Evolutionary conservation across 164 flowering plant species (phyloP).

Genomic region (Kingdonia uniflora): DNA sequence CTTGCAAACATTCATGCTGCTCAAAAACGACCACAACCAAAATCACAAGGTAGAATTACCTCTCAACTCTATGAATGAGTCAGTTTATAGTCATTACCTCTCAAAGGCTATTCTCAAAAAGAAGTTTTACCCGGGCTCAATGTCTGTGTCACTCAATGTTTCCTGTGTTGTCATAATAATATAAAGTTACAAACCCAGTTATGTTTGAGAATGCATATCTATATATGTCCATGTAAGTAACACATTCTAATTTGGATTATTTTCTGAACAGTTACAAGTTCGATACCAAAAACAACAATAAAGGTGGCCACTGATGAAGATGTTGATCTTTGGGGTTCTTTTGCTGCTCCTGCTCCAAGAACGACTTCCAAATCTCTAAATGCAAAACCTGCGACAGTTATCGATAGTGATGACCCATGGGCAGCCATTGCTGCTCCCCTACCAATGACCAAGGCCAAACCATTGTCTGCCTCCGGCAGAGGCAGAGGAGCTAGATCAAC

Average conservation of each 20-base stretch:
- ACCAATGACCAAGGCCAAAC: conserved; percentile 72
- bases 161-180: too few species aligned
- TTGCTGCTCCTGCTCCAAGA: conserved; percentile 81
- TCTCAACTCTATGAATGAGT: too few species aligned
- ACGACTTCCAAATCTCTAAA: conserved; percentile 46
- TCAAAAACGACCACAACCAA: conserved; percentile 68
- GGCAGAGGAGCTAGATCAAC: conserved; percentile 62
- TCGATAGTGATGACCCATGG: conserved; percentile 73
- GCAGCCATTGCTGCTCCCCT: conserved; percentile 95
- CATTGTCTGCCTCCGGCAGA: conserved; percentile 57
- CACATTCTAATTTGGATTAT: too few species aligned
- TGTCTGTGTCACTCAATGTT: too few species aligned
- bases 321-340: conserved; percentile 59
- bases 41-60: conserved; percentile 67
- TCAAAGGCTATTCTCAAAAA: too few species aligned
- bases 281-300: conserved; percentile 29
- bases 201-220: too few species aligned
- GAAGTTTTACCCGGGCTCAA: too few species aligned
- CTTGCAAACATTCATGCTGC: conserved; percentile 91
- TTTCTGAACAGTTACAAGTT: conserved; percentile 27
- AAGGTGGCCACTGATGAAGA: conserved; percentile 40
- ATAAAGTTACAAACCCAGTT: too few species aligned
- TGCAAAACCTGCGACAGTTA: conserved; percentile 21
- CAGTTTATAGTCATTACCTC: too few species aligned
- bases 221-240: too few species aligned